A percentile compares a stretch with the other conserved stretches of the same genome.
Evolutionary conservation across 768 basidiomycete genomes (phyloP).

Genomic region (Serendipita indica): DNA sequence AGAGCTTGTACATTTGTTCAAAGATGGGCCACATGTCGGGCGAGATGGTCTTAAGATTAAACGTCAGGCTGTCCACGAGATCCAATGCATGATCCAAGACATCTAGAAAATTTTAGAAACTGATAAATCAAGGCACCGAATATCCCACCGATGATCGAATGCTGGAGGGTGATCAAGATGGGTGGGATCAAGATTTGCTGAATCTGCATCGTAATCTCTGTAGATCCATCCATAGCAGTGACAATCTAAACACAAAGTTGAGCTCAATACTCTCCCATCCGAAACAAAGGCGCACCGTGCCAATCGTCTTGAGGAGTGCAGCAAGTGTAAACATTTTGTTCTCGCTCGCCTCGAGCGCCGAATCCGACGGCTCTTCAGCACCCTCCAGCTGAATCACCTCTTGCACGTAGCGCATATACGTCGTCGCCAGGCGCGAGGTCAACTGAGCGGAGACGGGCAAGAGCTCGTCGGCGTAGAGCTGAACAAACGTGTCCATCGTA

Average conservation of each 20-base stretch:
- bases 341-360: slow-evolving; percentile 37
- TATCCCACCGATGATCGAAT: slow-evolving; percentile 53
- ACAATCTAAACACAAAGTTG: slow-evolving; percentile 38
- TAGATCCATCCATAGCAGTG: slow-evolving; percentile 52
- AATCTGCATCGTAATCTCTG: slow-evolving; percentile 61
- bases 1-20: slow-evolving; percentile 64
- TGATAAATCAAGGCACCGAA: neutral
- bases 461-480: slow-evolving; percentile 70
- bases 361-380: slow-evolving; percentile 32
- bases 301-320: slow-evolving; percentile 75
- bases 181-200: slow-evolving; percentile 72
- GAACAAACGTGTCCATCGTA: slow-evolving; percentile 77
- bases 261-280: slow-evolving; percentile 3
- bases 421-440: slow-evolving; percentile 61
- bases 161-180: slow-evolving; percentile 60
- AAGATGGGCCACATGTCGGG: slow-evolving; percentile 80
- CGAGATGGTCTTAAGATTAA: slow-evolving; percentile 60
- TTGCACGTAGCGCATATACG: slow-evolving; percentile 62
- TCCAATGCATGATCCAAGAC: slow-evolving; percentile 81
- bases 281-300: slow-evolving; percentile 37
- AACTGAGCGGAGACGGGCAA: slow-evolving; percentile 74
- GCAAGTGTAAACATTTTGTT: slow-evolving; percentile 81
- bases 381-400: slow-evolving; percentile 46
- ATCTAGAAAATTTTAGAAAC: slow-evolving; percentile 30
- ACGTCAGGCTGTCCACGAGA: slow-evolving; percentile 69